These are phyloP conservation scores for Colletotrichum sp. DNA, from an alignment of 2,329 filamentous ascomycete species.

Conservation along the genomic window DNA sequence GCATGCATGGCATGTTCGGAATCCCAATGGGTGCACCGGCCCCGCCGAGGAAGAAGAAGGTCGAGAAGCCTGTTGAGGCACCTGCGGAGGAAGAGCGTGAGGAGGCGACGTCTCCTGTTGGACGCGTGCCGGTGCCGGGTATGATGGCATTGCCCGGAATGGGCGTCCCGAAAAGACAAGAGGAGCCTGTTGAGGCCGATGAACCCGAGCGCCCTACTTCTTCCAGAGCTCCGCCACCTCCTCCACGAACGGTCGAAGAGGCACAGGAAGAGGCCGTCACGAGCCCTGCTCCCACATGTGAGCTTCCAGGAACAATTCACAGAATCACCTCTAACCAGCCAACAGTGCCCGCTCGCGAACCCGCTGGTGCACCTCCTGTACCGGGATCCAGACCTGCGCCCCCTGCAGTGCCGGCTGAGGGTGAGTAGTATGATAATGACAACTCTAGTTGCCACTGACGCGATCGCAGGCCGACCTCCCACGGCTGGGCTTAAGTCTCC, in stretches of 20 bases:
- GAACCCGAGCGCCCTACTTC: slow-evolving; percentile 48
- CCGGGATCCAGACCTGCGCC: slow-evolving; percentile 58
- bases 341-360: slow-evolving; percentile 38
- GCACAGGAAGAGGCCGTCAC: slow-evolving; percentile 32
- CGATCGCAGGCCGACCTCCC: slow-evolving; percentile 63
- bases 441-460: background rate
- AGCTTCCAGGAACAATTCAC: slow-evolving; percentile 19
- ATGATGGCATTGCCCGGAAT: slow-evolving; percentile 77
- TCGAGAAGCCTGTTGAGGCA: slow-evolving; percentile 42
- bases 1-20: slow-evolving; percentile 93
- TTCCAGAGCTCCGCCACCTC: slow-evolving; percentile 42
- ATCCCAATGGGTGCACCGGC: slow-evolving; percentile 63
- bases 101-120: slow-evolving; percentile 47
- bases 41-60: slow-evolving; percentile 63
- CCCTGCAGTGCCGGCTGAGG: slow-evolving; percentile 63
- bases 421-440: slow-evolving; percentile 50
- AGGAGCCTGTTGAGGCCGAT: slow-evolving; percentile 51
- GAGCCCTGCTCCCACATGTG: slow-evolving; percentile 8
- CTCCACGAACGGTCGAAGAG: slow-evolving; percentile 57
- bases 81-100: slow-evolving; percentile 42
- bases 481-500: slow-evolving; percentile 59
- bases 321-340: slow-evolving; percentile 32
- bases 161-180: slow-evolving; percentile 59
- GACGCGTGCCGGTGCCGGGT: slow-evolving; percentile 56
- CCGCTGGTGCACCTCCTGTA: slow-evolving; percentile 45